Conservation (phyloP, 1,284 basidiomycete genomes). For the Cryptococcus hybrid region DNA sequence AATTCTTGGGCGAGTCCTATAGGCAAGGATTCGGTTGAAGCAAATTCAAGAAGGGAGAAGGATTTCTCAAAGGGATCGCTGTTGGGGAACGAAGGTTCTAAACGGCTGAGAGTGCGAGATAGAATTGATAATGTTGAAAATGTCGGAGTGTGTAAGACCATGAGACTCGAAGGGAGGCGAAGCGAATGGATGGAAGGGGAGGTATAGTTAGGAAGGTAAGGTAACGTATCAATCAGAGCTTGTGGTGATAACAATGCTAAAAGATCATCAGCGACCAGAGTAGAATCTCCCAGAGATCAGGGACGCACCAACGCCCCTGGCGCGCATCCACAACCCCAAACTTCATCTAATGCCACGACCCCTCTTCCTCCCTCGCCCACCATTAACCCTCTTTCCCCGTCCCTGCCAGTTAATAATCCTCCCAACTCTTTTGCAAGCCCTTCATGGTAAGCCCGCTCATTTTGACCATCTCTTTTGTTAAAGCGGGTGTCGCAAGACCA, state of each 20-base stretch:
- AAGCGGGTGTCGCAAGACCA: slow-evolving; percentile 67
- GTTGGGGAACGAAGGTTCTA: slow-evolving; percentile 37
- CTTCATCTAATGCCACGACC: slow-evolving; percentile 85
- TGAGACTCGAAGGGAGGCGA: slow-evolving; percentile 68
- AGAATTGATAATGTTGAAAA: slow-evolving; percentile 67
- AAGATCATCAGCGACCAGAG: background rate
- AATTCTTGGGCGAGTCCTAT: slow-evolving; percentile 71
- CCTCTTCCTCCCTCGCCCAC: slow-evolving; percentile 53
- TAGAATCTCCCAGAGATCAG: slow-evolving; percentile 1
- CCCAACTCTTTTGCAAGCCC: slow-evolving; percentile 83
- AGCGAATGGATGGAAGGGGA: slow-evolving; percentile 66
- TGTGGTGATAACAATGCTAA: slow-evolving; percentile 82
- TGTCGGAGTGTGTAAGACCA: slow-evolving; percentile 77
- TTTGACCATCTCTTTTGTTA: slow-evolving; percentile 89
- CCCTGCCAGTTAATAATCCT: slow-evolving; percentile 58
- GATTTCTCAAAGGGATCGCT: slow-evolving; percentile 22
- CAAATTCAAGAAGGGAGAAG: slow-evolving; percentile 58
- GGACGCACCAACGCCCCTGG: slow-evolving; percentile 80
- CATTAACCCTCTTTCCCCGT: slow-evolving; percentile 40
- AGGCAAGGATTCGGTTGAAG: slow-evolving; percentile 64
- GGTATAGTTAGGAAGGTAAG: slow-evolving; percentile 66
- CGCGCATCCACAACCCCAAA: slow-evolving; percentile 97
- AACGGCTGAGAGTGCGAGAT: slow-evolving; percentile 59
- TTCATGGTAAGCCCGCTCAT: slow-evolving; percentile 75
- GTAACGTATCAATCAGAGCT: slow-evolving; percentile 71